Percentiles rank a stretch among this genome's conserved stretches.
phyloP scores from a whole-genome alignment of 2,329 filamentous ascomycete species.

The Alternaria sp. region DNA sequence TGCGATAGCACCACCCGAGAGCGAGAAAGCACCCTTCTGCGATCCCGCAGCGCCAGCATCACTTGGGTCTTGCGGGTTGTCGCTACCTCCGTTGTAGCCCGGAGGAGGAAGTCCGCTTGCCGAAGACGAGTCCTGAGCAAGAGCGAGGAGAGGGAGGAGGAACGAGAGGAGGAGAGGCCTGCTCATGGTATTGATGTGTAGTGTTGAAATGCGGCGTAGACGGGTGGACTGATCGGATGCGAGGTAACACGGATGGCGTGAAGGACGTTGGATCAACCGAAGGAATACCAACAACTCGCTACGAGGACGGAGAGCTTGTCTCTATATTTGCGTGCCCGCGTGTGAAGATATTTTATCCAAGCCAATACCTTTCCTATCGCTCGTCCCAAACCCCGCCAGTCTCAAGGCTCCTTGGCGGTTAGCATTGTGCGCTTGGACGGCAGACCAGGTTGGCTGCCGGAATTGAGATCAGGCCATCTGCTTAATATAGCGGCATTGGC shows the following conservation, averaged over 20 bases:
- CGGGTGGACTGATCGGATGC: slow-evolving; percentile 26
- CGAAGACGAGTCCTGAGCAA: slow-evolving; percentile 39
- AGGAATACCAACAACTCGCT: slow-evolving; percentile 36
- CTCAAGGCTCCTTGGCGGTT: slow-evolving; percentile 37
- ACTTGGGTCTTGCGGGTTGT: slow-evolving; percentile 47
- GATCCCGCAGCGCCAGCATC: slow-evolving; percentile 71
- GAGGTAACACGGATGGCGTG: slow-evolving; percentile 45
- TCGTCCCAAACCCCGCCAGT: slow-evolving; percentile 39
- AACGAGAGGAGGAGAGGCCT: slow-evolving; percentile 35
- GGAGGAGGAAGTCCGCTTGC: slow-evolving; percentile 35
- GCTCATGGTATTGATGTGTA: slow-evolving; percentile 37
- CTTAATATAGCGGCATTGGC: slow-evolving; percentile 45
- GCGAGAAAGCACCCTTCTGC: slow-evolving; percentile 65
- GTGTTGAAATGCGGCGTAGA: slow-evolving; percentile 25
- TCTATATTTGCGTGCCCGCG: slow-evolving; percentile 48
- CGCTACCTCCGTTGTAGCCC: slow-evolving; percentile 50
- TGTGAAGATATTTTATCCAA: slow-evolving; percentile 33
- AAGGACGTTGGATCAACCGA: slow-evolving; percentile 43
- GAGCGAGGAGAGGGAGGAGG: slow-evolving; percentile 40
- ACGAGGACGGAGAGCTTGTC: slow-evolving; percentile 36
- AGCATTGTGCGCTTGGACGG: slow-evolving; percentile 41
- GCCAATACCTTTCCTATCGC: slow-evolving; percentile 31
- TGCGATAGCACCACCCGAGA: slow-evolving; percentile 74
- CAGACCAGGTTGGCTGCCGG: slow-evolving; percentile 34
- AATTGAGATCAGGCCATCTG: slow-evolving; percentile 29